A percentile compares a stretch with the other conserved stretches of the same genome.
phyloP scores from a whole-genome alignment of 352 stramenopile genomes.

The Thalassiosira pacifica region DNA sequence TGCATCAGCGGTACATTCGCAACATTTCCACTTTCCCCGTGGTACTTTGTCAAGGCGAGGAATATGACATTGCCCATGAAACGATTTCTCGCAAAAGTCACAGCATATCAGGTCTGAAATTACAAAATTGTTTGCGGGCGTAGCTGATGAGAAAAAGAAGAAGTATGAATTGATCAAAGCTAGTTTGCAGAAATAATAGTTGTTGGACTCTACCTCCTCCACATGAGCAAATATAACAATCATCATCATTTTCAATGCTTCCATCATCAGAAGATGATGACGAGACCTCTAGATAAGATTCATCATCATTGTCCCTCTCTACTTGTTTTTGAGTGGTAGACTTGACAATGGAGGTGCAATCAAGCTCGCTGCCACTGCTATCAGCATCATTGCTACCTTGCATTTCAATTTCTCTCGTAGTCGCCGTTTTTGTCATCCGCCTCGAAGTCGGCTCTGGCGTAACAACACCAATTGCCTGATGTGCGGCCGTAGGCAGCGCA shows the following conservation, averaged over 20 bases:
- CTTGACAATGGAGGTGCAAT: too few species aligned
- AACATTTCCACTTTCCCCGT: not conserved
- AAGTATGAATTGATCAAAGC: not conserved
- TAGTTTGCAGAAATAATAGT: not conserved
- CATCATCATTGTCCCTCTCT: not conserved
- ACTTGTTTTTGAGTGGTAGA: too few species aligned
- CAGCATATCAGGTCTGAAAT: not conserved
- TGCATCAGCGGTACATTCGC: not conserved
- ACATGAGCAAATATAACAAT: not conserved
- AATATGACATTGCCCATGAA: not conserved
- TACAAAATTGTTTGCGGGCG: too few species aligned
- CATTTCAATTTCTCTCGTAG: not conserved
- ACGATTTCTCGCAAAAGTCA: not conserved
- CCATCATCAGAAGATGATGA: not conserved
- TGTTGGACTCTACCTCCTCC: constrained; percentile 3
- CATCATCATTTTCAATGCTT: constrained; percentile 4
- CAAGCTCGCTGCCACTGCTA: too few species aligned
- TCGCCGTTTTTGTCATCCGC: constrained; percentile 3
- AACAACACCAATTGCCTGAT: not conserved
- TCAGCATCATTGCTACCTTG: too few species aligned
- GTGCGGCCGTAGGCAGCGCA: too few species aligned
- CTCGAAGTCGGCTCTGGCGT: not conserved
- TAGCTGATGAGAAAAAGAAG: not conserved
- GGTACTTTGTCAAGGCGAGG: not conserved
- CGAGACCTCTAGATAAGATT: not conserved